Conservation (phyloP, 1,139 yeast species). For the Lodderomyces orthopsilosis region DNA sequence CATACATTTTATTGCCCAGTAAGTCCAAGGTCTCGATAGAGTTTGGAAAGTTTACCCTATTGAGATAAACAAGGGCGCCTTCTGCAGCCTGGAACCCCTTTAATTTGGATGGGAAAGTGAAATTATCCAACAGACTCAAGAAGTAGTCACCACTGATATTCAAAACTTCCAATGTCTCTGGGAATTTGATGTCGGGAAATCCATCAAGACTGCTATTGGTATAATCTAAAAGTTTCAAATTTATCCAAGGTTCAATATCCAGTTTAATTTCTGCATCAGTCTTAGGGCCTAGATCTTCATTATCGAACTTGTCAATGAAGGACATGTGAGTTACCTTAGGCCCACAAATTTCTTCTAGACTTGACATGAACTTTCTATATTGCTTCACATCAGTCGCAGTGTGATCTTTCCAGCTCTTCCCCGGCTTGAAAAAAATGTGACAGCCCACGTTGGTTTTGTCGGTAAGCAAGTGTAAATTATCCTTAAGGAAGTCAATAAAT, state of each 20-base stretch:
- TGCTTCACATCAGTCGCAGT: constrained; percentile 23
- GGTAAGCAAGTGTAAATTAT: constrained; percentile 18
- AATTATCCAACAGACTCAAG: constrained; percentile 41
- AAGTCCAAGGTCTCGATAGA: constrained; percentile 33
- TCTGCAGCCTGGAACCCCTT: constrained; percentile 32
- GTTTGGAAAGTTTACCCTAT: constrained; percentile 35
- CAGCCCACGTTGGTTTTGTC: constrained; percentile 28
- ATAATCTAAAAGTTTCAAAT: constrained; percentile 36
- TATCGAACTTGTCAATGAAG: constrained; percentile 37
- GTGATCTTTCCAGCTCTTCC: constrained; percentile 37
- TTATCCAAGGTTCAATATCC: constrained; percentile 38
- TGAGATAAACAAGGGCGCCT: constrained; percentile 37
- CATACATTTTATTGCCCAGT: constrained; percentile 40
- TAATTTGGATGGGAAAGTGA: constrained; percentile 39
- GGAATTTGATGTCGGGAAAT: constrained; percentile 41
- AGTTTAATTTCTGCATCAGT: constrained; percentile 42
- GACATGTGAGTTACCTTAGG: constrained; percentile 39
- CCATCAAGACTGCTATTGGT: constrained; percentile 38
- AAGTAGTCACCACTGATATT: constrained; percentile 44
- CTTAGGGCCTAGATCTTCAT: constrained; percentile 31
- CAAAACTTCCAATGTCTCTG: constrained; percentile 36
- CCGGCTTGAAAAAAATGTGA: constrained; percentile 38
- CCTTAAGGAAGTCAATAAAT: constrained; percentile 23
- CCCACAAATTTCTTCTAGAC: constrained; percentile 23
- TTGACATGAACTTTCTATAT: constrained; percentile 26